These are phyloP conservation scores for Arctium minus DNA, from an alignment of 129 eudicot genomes.

Conservation along the genomic window DNA sequence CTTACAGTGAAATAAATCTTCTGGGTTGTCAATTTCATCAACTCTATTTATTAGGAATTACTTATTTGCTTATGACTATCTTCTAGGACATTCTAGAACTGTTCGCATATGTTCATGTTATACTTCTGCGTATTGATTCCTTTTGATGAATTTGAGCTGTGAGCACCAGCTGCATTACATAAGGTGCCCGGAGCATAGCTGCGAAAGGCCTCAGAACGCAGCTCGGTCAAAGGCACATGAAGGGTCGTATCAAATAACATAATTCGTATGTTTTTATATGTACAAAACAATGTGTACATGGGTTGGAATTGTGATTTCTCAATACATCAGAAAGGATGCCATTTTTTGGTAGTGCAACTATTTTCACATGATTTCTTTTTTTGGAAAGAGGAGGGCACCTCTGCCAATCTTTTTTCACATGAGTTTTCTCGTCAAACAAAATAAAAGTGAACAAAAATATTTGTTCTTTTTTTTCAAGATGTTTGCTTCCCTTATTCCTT, in stretches of 20 bases:
- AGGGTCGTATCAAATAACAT: not conserved
- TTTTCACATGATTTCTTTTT: not conserved
- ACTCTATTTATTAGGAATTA: slow-evolving; percentile 9
- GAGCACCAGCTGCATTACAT: not conserved
- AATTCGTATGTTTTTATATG: not conserved
- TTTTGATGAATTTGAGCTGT: not conserved
- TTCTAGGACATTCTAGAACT: not conserved
- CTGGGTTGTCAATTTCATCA: slow-evolving; percentile 11
- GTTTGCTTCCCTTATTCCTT: not conserved
- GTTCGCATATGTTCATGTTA: slow-evolving; percentile 15
- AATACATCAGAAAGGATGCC: not conserved
- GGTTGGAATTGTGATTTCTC: not conserved
- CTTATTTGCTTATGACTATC: slow-evolving; percentile 1
- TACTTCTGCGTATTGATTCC: slow-evolving; percentile 1
- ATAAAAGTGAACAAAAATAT: not conserved
- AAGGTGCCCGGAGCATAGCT: not conserved
- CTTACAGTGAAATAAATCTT: not conserved
- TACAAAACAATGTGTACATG: not conserved
- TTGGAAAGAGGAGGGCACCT: not conserved
- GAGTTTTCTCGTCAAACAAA: not conserved
- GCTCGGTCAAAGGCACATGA: not conserved
- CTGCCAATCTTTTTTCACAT: not conserved
- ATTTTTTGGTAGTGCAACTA: not conserved
- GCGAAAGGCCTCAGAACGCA: not conserved
- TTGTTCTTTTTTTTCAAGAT: not conserved